Evolutionary conservation across 1,139 yeast species (phyloP), one percentile per base, ranked within the genome.

Genomic region (Saccharomyces uvarum): DNA sequence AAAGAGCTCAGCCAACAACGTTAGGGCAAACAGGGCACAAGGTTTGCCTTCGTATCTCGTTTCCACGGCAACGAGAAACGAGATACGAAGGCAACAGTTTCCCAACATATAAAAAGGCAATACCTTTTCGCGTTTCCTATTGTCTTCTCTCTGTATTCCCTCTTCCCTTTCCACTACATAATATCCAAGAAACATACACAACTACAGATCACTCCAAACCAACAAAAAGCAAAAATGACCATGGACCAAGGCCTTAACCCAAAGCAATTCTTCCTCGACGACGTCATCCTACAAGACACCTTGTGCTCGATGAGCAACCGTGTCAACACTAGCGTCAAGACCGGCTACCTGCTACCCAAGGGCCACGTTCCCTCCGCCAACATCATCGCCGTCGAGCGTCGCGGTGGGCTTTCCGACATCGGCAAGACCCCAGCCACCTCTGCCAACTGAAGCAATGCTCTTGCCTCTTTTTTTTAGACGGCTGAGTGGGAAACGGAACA

Each of bases 311-410:
- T 38, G 44, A 38, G 44, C 26, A 38, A 38, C 13, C 44, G 88
- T 60, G 79, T 84, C 60, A 77, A 90, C 64, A 82, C 83, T 62
- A 77, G 86, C 1, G 82, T 85, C 2, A 73, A 80, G 48, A 83
- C 82, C 47, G 90, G 90, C 0, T 83, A 84, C 69, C 48, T 53
- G 16, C 42, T 57, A 26, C 60, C 60, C 48, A 47, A 56, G 48
- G 57, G 48, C 8, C 31, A 48, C 21, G 31, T 21, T 24, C 27
- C 38, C 7, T 42, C 28, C 26, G 51, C 41, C 41, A 48, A 48
- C 44, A 38, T 38, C 44, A 38, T 38, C 14, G 44, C 44, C 26
- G 44, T 38, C 24, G 44, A 38, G 19, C 26, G 44, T 16, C 44
- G 44, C 26, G 44, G 44, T 19, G 44, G 44, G 6, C 44, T 38